Conservation (phyloP, 1,139 yeast genomes). For the Tardiomyces depauwii region DNA sequence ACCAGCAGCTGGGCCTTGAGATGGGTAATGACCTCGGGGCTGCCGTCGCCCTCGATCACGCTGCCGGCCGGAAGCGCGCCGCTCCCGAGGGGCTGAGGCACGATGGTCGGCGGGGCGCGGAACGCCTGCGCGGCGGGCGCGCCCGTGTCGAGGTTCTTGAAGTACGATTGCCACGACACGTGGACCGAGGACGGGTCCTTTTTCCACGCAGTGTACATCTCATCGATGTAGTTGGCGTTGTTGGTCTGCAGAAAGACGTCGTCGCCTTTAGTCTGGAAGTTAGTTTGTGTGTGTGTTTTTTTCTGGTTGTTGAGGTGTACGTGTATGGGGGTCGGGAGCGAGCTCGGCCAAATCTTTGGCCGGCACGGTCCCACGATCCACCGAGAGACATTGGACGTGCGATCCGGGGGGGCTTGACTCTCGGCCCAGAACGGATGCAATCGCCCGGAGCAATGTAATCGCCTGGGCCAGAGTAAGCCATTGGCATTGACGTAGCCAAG, state of each 20-base stretch:
- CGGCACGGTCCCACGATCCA: no score
- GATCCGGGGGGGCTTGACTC: no score
- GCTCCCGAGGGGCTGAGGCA: constrained; percentile 65
- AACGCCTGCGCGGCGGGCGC: constrained; percentile 64
- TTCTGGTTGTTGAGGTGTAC: no score
- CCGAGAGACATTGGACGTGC: no score
- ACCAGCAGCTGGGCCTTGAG: constrained; percentile 92
- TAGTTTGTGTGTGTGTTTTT: no score
- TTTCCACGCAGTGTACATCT: constrained; percentile 94
- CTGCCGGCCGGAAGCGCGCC: constrained; percentile 35
- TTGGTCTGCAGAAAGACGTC: constrained; percentile 78
- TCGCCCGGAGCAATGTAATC: no score
- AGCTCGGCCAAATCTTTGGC: no score
- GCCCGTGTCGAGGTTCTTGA: constrained; percentile 73
- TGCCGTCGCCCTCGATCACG: constrained; percentile 15
- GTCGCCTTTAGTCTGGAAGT: constrained; percentile 8
- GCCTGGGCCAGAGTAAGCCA: no score
- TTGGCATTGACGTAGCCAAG: no score
- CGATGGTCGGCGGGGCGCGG: constrained; percentile 81
- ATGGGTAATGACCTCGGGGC: constrained; percentile 63
- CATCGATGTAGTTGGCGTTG: constrained; percentile 90
- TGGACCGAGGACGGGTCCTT: constrained; percentile 86
- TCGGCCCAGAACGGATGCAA: no score
- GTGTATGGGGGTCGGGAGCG: no score
- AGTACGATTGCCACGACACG: constrained; percentile 91